Evolutionary conservation across 176 grass and related monocot species (phyloP).

Genomic region (Tillandsia fasciculata): DNA sequence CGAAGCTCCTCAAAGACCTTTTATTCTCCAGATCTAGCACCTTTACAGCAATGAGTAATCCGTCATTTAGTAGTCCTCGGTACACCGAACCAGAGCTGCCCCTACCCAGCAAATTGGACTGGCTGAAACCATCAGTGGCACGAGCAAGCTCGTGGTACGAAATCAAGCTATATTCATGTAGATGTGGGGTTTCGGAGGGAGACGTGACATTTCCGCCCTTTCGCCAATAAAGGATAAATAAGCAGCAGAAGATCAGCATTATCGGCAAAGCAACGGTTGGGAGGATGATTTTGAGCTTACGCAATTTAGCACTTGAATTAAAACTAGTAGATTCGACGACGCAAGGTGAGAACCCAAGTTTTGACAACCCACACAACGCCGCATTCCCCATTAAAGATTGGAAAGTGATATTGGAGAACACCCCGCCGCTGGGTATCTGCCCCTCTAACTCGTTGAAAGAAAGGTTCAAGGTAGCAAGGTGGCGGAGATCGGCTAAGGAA

Average conservation of each 20-base stretch:
- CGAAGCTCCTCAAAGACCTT: conserved; percentile 11
- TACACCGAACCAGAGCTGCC: conserved; percentile 21
- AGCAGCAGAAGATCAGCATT: conserved; percentile 6
- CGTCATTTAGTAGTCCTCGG: conserved; percentile 15
- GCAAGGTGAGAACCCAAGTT: conserved; percentile 11
- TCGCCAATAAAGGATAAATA: conserved; percentile 1
- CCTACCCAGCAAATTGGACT: conserved; percentile 14
- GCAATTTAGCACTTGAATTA: not conserved
- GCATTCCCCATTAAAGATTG: conserved; percentile 17
- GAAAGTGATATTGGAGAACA: conserved; percentile 16
- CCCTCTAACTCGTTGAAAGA: conserved; percentile 22
- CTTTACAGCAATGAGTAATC: conserved; percentile 3
- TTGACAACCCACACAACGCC: conserved; percentile 5
- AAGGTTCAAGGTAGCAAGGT: conserved; percentile 18
- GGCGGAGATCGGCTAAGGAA: conserved; percentile 9
- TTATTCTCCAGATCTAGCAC: conserved; percentile 5
- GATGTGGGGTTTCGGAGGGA: not conserved
- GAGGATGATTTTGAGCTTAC: conserved; percentile 11
- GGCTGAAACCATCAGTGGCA: conserved; percentile 20
- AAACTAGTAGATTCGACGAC: not conserved
- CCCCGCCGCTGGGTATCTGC: conserved; percentile 10
- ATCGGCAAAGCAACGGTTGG: conserved; percentile 4
- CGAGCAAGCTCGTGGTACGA: conserved; percentile 19
- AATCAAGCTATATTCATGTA: conserved; percentile 6
- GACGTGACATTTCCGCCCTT: not conserved